These are phyloP conservation scores for Yamadazyma friedrichii DNA, from an alignment of 1,139 yeast species.

Conservation along the genomic window DNA sequence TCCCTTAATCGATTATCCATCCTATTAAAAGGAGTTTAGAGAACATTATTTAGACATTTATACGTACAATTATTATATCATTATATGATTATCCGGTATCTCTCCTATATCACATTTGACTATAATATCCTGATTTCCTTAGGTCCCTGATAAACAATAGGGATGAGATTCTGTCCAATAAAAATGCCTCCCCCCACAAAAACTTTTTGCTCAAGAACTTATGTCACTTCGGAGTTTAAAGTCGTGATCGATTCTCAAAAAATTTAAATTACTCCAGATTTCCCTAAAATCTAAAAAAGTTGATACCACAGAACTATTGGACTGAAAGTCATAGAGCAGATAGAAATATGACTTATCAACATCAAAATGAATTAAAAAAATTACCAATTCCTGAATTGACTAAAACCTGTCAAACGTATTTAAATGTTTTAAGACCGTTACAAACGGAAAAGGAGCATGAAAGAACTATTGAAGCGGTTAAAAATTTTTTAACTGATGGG, in stretches of 20 bases:
- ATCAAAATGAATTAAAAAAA: slow-evolving; percentile 56
- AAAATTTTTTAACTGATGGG: slow-evolving; percentile 51
- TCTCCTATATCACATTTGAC: no score
- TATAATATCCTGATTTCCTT: no score
- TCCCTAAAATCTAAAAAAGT: neutral
- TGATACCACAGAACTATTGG: no score
- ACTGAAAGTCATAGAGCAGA: no score
- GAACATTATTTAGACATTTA: neutral
- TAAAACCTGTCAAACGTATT: slow-evolving; percentile 62
- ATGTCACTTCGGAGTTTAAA: slow-evolving; percentile 6
- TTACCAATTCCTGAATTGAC: slow-evolving; percentile 77
- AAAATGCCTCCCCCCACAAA: slow-evolving; percentile 5
- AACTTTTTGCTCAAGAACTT: neutral
- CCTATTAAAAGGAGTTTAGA: no score
- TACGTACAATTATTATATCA: neutral
- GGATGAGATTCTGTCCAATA: neutral
- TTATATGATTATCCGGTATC: no score
- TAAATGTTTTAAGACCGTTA: slow-evolving; percentile 68
- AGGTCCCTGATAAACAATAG: no score
- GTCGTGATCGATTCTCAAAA: neutral
- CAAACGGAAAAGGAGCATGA: slow-evolving; percentile 72
- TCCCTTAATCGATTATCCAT: no score
- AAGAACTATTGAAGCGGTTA: slow-evolving; percentile 60
- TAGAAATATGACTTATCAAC: slow-evolving; percentile 55
- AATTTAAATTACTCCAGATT: slow-evolving; percentile 1